A percentile compares a stretch with the other conserved stretches of the same genome.
Conservation (phyloP, 176 grass and related monocot species). For the Oryza glaberrima region DNA sequence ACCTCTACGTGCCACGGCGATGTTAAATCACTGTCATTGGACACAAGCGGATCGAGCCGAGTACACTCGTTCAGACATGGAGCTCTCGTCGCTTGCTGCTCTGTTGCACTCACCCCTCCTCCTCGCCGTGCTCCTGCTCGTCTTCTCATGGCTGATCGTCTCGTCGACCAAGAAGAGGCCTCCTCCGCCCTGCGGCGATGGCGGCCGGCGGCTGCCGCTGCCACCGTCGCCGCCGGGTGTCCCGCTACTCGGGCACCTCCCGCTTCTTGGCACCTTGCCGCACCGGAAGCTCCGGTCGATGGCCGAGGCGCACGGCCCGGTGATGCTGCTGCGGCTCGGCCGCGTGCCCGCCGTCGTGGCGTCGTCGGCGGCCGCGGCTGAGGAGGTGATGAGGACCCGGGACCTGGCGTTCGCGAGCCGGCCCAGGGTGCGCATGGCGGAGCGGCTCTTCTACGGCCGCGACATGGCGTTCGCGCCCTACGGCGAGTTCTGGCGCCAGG, state of each 20-base stretch:
- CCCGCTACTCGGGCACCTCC: slow-evolving; percentile 61
- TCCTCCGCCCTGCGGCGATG: neutral
- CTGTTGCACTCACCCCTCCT: slow-evolving; percentile 2
- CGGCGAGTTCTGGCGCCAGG: slow-evolving; percentile 61
- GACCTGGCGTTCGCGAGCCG: slow-evolving; percentile 61
- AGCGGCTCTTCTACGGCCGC: slow-evolving; percentile 42
- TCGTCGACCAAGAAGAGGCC: neutral
- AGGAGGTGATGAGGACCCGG: slow-evolving; percentile 49
- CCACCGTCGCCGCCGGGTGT: slow-evolving; percentile 38
- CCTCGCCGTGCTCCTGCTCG: neutral
- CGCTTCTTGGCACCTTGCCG: slow-evolving; percentile 54
- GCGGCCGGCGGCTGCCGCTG: neutral
- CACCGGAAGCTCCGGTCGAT: slow-evolving; percentile 47
- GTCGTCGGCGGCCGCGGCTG: slow-evolving; percentile 50
- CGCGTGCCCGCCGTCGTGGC: slow-evolving; percentile 44
- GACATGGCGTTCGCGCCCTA: slow-evolving; percentile 61
- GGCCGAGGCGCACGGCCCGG: slow-evolving; percentile 44
- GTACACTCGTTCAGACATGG: neutral
- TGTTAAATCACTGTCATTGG: too few species aligned
- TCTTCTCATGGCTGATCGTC: slow-evolving; percentile 4
- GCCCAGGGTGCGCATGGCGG: neutral
- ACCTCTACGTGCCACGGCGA: too few species aligned
- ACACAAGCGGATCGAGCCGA: too few species aligned
- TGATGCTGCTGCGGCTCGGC: slow-evolving; percentile 63
- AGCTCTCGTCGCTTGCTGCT: neutral